Base-by-base conservation (phyloP, 306 rosid species). In the Quercus robur region DNA sequence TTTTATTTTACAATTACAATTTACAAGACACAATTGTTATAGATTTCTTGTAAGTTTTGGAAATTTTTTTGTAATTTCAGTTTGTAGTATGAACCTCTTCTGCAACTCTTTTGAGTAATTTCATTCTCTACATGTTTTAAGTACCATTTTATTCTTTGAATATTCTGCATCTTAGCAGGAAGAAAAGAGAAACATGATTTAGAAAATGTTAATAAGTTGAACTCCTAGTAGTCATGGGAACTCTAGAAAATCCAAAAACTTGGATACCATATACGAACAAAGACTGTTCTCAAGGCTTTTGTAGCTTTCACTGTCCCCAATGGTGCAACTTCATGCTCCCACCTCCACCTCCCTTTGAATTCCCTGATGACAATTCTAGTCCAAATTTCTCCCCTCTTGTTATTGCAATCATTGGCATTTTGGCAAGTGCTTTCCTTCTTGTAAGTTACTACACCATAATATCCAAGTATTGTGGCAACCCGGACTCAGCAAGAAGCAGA, bases 281-380 rank as follows among this genome's bases (percentile, higher is more conserved):
- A 85, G 99, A 95, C 68, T 95, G 99, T 69, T 87, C 97, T 28
- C 91, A 89, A 89, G 98, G 97, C 56, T 88, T 91, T 75, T 95
- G 98, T 20, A 95, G 93, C 81, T 20, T 83, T 13, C 86, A 85
- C 73, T 95, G 99, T 63, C 99, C 98, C 30, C 97, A 95, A 14
- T 91, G 99, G 98, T 95, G 99, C 78, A 86, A 90, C 85, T 81
- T 78, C 71, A 72, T 84, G 21, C 75, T 82, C 52, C 92, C 98
- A 28, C 98, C 98, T 12, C 98, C 98, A 71, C 94, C 98, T 20
- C 85, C 94, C 6, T 68, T 88, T 35, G 94, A 86, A 81, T 89
- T 93, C 64, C 88, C 92, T 14, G 82, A 83, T 35, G 91, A 85
- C 12, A 77, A 85, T 82, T 86, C 94, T 5, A 70, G 86, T 77